Evolutionary conservation across 2,329 filamentous ascomycete genomes (phyloP).

Genomic region (Endothia cerciana): DNA sequence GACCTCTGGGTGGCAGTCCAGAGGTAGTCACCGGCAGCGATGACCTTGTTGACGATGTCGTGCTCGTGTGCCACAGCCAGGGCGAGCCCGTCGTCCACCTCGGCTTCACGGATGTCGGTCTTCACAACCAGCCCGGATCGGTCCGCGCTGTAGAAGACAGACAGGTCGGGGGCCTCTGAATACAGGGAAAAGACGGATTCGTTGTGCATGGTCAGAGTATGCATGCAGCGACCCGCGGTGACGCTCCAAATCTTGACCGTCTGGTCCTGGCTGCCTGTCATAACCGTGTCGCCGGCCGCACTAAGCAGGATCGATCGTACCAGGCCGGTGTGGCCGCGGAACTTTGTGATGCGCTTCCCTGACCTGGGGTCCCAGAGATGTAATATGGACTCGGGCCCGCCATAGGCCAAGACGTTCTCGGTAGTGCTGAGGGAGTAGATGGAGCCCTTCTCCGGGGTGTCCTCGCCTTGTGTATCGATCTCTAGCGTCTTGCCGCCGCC

Average conservation of each 20-base stretch:
- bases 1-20: slow-evolving; percentile 92
- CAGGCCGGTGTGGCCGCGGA: slow-evolving; percentile 95
- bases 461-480: slow-evolving; percentile 83
- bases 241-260: slow-evolving; percentile 99
- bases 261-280: slow-evolving; percentile 94
- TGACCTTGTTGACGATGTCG: slow-evolving; percentile 72
- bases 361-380: slow-evolving; percentile 89
- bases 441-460: slow-evolving; percentile 86
- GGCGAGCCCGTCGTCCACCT: slow-evolving; percentile 86
- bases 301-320: slow-evolving; percentile 90
- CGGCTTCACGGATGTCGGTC: slow-evolving; percentile 81
- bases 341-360: slow-evolving; percentile 90
- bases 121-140: slow-evolving; percentile 93
- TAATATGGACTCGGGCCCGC: slow-evolving; percentile 91
- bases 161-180: slow-evolving; percentile 82
- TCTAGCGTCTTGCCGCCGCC: slow-evolving; percentile 84
- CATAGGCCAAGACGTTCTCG: slow-evolving; percentile 82
- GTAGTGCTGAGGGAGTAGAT: slow-evolving; percentile 88
- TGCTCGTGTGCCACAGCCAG: slow-evolving; percentile 93
- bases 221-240: slow-evolving; percentile 92
- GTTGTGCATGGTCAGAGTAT: slow-evolving; percentile 98
- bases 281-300: slow-evolving; percentile 83
- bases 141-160: slow-evolving; percentile 93
- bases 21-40: slow-evolving; percentile 73
- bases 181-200: slow-evolving; percentile 97